Base-by-base conservation (phyloP, 2,329 filamentous ascomycete genomes). In the Aspergillaceae sp. region DNA sequence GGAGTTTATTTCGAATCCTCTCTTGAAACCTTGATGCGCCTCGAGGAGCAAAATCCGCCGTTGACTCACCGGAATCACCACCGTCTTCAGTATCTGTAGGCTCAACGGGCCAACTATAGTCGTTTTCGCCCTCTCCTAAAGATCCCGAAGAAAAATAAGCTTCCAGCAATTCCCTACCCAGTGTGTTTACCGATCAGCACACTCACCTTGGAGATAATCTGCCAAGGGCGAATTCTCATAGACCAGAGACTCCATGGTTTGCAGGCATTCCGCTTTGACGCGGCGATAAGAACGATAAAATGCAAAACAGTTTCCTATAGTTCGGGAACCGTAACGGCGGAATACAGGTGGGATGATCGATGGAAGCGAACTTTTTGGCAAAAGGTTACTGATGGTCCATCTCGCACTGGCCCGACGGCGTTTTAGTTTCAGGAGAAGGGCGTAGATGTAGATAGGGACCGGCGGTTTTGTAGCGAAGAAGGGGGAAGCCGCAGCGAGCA, bases 191-290 rank as follows among this genome's bases (percentile, higher is more conserved):
- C 4, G 3, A 7, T 19, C 10, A 43, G 41, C 47, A 68, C 6
- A 41, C 75, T 60, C 69, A 92, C 90, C 89, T 80, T 90, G 84
- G 58, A 96, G 81, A 72, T 92, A 92, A 61, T 86, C 82, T 64
- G 88, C 89, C 70, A 96, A 77, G 58, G 90, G 90, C 65, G 87
- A 86, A 71, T 89, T 83, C 71, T 92, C 81, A 70, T 86, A 86
- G 58, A 95, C 81, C 59, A 95, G 77, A 61, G 86, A 82, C 78
- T 95, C 90, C 90, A 96, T 92, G 66, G 58, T 68, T 54, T 50
- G 48, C 49, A 52, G 53, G 56, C 65, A 66, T 65, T 56, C 61
- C 61, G 57, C 26, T 43, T 35, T 48, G 43, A 35, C 29, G 11
- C 36, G 26, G 36, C 36, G 36, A 38, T 38, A 38, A 38, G 36